Percentiles rank a stretch among this genome's conserved stretches.
Conservation (phyloP, 345 rosid genomes). For the Chamaenerion angustifolium region DNA sequence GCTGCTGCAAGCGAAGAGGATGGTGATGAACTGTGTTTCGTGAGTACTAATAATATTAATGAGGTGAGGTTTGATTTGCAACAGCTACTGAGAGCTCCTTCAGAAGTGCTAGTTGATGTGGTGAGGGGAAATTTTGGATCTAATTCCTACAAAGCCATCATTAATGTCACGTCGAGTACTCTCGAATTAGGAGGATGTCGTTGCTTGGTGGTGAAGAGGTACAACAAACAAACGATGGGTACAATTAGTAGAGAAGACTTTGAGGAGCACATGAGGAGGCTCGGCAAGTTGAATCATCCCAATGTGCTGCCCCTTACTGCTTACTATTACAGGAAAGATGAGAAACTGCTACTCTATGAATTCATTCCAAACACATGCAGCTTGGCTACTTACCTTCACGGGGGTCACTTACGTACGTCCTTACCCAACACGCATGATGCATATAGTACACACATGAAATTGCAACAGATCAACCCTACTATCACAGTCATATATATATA, state of each 20-base stretch:
- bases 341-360: slow-evolving; percentile 60
- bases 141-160: slow-evolving; percentile 51
- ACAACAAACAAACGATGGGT: slow-evolving; percentile 65
- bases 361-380: slow-evolving; percentile 39
- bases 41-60: slow-evolving; percentile 51
- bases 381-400: slow-evolving; percentile 73
- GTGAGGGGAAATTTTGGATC: slow-evolving; percentile 77
- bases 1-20: slow-evolving; percentile 8
- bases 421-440: too few relatives aligned
- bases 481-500: too few relatives aligned
- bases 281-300: slow-evolving; percentile 57
- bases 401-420: too few relatives aligned
- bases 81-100: slow-evolving; percentile 67
- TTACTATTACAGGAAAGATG: slow-evolving; percentile 72
- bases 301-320: slow-evolving; percentile 72
- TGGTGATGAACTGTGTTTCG: slow-evolving; percentile 32
- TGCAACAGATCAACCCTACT: too few relatives aligned
- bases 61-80: slow-evolving; percentile 41
- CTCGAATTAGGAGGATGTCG: too few relatives aligned
- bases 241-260: slow-evolving; percentile 45
- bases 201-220: slow-evolving; percentile 76
- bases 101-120: slow-evolving; percentile 79
- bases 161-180: slow-evolving; percentile 18
- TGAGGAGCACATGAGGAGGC: slow-evolving; percentile 63
- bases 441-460: too few relatives aligned